Evolutionary conservation across 2,329 filamentous ascomycete genomes (phyloP).

Genomic region (Exophiala dermatitidis): DNA sequence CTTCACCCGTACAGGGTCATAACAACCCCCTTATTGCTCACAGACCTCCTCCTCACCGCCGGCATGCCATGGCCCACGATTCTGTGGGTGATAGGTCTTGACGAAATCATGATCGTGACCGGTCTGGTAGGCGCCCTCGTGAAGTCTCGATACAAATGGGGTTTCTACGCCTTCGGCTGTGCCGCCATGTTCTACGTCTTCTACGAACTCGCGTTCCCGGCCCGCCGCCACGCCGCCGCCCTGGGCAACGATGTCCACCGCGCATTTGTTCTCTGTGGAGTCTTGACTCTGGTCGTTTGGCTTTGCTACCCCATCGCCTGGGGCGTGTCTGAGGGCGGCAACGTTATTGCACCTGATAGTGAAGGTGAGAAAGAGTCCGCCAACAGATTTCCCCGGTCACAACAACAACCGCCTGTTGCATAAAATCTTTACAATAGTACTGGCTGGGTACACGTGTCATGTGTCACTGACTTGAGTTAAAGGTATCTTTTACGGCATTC

Average conservation of each 20-base stretch:
- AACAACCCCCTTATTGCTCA: slow-evolving; percentile 56
- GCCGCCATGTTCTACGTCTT: slow-evolving; percentile 9
- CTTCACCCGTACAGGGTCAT: slow-evolving; percentile 42
- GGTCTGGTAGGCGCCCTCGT: slow-evolving; percentile 60
- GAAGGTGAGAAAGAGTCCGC: slow-evolving; percentile 3
- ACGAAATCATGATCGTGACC: slow-evolving; percentile 59
- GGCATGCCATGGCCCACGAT: slow-evolving; percentile 60
- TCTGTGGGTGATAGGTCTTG: slow-evolving; percentile 54
- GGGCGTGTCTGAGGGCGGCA: slow-evolving; percentile 58
- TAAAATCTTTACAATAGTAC: background rate
- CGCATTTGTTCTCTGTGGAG: slow-evolving; percentile 50
- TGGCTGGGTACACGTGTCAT: no score
- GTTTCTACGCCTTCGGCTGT: slow-evolving; percentile 57
- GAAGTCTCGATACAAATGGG: slow-evolving; percentile 50
- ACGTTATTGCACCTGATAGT: slow-evolving; percentile 55
- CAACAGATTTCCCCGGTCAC: background rate
- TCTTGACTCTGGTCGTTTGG: slow-evolving; percentile 55
- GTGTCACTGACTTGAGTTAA: background rate
- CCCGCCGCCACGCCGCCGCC: slow-evolving; percentile 39
- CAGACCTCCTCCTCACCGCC: slow-evolving; percentile 58
- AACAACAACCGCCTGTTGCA: background rate
- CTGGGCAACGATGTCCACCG: slow-evolving; percentile 48
- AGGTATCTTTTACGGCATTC: slow-evolving; percentile 20
- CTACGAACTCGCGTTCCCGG: background rate
- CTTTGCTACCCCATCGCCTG: slow-evolving; percentile 55